Conservation (phyloP, 176 grass and related monocot genomes). For the Bolboschoenus planiculmis region DNA sequence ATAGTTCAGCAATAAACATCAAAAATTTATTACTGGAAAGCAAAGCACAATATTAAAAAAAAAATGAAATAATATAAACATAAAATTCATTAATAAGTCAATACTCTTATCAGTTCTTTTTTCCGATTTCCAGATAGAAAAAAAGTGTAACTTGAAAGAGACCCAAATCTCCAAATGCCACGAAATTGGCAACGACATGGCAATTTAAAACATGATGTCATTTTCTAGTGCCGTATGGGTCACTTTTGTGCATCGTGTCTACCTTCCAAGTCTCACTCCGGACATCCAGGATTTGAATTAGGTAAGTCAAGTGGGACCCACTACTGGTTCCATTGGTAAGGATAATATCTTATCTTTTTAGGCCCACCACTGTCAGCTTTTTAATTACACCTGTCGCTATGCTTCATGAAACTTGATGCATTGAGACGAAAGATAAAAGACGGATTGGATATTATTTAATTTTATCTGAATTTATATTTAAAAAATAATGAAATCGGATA, state of each 20-base stretch:
- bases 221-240: not conserved
- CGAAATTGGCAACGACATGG: not conserved
- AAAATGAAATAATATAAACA: not conserved
- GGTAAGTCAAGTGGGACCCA: not conserved
- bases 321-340: not conserved
- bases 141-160: slow-evolving; percentile 6
- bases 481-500: too few species aligned
- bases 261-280: slow-evolving; percentile 1
- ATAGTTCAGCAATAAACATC: not conserved
- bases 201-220: not conserved
- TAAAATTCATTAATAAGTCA: not conserved
- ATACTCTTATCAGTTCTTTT: not conserved
- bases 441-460: too few species aligned
- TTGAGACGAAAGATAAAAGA: too few species aligned
- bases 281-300: slow-evolving; percentile 27
- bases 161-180: not conserved
- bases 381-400: slow-evolving; percentile 14
- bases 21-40: not conserved
- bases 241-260: not conserved
- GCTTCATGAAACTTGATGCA: not conserved
- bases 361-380: not conserved
- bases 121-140: not conserved
- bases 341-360: slow-evolving; percentile 14
- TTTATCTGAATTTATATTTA: too few species aligned
- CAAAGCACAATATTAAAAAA: not conserved